A percentile compares a stretch with the other conserved stretches of the same genome.
These are phyloP conservation scores for Cyclotella sp. DNA, from an alignment of 108 stramenopile genomes.

Conservation along the genomic window DNA sequence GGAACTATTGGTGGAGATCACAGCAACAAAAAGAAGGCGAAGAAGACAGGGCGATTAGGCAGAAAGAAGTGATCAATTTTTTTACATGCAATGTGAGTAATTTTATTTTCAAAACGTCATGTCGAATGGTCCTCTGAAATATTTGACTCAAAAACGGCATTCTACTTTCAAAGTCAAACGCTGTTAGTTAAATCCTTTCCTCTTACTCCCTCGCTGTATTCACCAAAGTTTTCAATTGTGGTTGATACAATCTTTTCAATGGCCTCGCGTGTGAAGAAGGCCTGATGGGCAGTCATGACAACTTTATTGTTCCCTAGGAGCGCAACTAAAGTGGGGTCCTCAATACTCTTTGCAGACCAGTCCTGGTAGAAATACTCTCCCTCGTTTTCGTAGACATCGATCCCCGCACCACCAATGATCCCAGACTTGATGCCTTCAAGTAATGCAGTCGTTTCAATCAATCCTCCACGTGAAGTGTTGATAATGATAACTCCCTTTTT, in stretches of 20 bases:
- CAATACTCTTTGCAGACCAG: slow-evolving; percentile 62
- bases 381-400: slow-evolving; percentile 85
- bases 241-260: slow-evolving; percentile 77
- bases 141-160: not conserved
- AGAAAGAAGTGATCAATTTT: slow-evolving; percentile 10
- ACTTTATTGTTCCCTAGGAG: slow-evolving; percentile 67
- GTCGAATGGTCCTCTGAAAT: not conserved
- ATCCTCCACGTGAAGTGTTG: slow-evolving; percentile 80
- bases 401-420: slow-evolving; percentile 66
- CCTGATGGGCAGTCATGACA: slow-evolving; percentile 78
- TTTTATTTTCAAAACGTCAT: too few relatives aligned
- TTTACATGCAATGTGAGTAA: too few relatives aligned
- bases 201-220: slow-evolving; percentile 49
- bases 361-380: slow-evolving; percentile 86
- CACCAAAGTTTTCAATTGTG: slow-evolving; percentile 64
- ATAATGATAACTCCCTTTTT: slow-evolving; percentile 73
- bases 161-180: slow-evolving; percentile 12
- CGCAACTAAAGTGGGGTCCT: slow-evolving; percentile 53
- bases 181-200: slow-evolving; percentile 48
- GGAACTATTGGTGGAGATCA: slow-evolving; percentile 55
- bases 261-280: slow-evolving; percentile 85
- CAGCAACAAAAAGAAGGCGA: slow-evolving; percentile 34
- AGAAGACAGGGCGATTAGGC: slow-evolving; percentile 27
- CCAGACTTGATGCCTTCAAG: slow-evolving; percentile 65
- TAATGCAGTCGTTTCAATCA: slow-evolving; percentile 73